Percentiles rank a stretch among this genome's conserved stretches.
These are phyloP conservation scores for Heracleum sosnowskyi DNA, from an alignment of 129 eudicot species.

Conservation along the genomic window DNA sequence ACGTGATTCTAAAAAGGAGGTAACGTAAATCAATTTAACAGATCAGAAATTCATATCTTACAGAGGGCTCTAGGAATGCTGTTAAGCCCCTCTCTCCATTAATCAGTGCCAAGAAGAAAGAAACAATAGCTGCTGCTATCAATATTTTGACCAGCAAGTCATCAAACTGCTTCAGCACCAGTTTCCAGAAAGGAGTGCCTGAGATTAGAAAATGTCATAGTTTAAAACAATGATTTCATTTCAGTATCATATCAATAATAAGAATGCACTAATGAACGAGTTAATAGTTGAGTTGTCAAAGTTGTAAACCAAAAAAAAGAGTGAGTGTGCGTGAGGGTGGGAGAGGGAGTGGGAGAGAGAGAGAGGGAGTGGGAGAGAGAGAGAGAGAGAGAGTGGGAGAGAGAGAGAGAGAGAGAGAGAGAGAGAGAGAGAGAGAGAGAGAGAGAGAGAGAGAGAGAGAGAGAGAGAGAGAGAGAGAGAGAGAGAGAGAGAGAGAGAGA, in stretches of 20 bases:
- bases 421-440: neutral
- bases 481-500: neutral
- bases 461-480: no score
- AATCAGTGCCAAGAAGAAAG: slow-evolving; percentile 79
- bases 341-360: no score
- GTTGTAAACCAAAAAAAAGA: neutral
- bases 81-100: slow-evolving; percentile 95
- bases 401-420: neutral
- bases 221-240: neutral
- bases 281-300: neutral
- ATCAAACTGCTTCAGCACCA: slow-evolving; percentile 94
- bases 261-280: neutral
- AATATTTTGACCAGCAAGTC: slow-evolving; percentile 93
- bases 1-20: neutral
- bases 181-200: slow-evolving; percentile 94
- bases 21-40: neutral
- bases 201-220: slow-evolving; percentile 15
- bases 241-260: neutral
- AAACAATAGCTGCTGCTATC: slow-evolving; percentile 88
- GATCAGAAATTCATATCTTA: slow-evolving; percentile 30
- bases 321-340: neutral
- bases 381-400: neutral
- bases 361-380: neutral
- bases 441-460: neutral
- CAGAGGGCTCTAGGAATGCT: slow-evolving; percentile 95